Percentiles rank a stretch among this genome's conserved stretches.
Conservation (phyloP, 202 grass and related monocot species). For the Thinopyrum obtusiflorum region DNA sequence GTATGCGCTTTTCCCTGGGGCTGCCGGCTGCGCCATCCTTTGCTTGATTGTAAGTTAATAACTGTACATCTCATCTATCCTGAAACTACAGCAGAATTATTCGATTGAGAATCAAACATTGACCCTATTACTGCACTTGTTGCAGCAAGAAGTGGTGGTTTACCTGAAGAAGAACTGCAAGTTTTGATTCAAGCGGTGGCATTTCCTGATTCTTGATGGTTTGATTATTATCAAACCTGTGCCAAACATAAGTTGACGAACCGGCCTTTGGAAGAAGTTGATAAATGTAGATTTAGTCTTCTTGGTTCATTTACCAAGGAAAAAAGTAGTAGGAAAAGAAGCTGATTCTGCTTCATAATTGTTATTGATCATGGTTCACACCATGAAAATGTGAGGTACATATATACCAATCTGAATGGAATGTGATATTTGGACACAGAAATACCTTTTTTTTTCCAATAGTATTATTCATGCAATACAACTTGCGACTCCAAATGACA, state of each 20-base stretch:
- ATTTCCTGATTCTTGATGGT: neutral
- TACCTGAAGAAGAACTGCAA: constrained; percentile 88
- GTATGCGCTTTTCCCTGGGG: constrained; percentile 92
- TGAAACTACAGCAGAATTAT: neutral
- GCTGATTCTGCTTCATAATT: constrained; percentile 17
- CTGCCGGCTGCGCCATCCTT: constrained; percentile 70
- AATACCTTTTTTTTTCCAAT: neutral
- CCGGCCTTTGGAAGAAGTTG: constrained; percentile 2
- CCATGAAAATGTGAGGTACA: constrained; percentile 32
- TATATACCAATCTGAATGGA: constrained; percentile 29
- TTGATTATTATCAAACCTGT: constrained; percentile 25
- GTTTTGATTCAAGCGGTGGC: constrained; percentile 39
- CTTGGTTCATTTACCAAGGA: constrained; percentile 18
- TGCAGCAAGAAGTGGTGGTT: constrained; percentile 92
- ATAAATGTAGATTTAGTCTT: constrained; percentile 20
- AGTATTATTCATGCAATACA: neutral
- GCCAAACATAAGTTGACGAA: neutral
- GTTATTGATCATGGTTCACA: constrained; percentile 4
- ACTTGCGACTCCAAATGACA: constrained; percentile 5
- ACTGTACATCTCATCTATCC: neutral
- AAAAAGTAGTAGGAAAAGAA: neutral
- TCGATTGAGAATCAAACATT: constrained; percentile 28
- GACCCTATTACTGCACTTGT: constrained; percentile 16
- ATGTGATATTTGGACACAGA: neutral
- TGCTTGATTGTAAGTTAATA: constrained; percentile 87